Evolutionary conservation across 1,284 basidiomycete species (phyloP).

Genomic region (Irpex rosettiformis): DNA sequence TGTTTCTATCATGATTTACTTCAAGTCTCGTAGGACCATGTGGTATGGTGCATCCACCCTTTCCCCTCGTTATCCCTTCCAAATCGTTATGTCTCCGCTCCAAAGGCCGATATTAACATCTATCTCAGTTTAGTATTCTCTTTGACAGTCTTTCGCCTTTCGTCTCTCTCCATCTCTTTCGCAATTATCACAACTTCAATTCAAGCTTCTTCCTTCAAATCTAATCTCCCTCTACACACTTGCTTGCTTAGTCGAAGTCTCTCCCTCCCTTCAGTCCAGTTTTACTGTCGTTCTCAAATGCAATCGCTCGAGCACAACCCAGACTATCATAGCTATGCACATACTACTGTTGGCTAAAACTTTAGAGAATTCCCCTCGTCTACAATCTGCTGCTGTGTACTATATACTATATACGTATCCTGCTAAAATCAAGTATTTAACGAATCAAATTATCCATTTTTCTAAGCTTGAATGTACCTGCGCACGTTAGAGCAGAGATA

Average conservation of each 20-base stretch:
- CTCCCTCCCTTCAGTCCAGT: background rate
- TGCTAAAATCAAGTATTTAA: too few relatives aligned
- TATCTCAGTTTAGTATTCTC: constrained; percentile 17
- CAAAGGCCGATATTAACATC: background rate
- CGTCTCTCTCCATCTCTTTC: constrained; percentile 23
- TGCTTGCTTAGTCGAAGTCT: background rate
- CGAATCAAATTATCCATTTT: too few relatives aligned
- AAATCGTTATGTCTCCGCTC: too few relatives aligned
- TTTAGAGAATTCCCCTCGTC: too few relatives aligned
- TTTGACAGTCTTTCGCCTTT: constrained; percentile 31
- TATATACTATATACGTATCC: too few relatives aligned
- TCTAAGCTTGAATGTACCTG: too few relatives aligned
- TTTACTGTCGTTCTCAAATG: too few relatives aligned
- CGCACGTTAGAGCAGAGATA: too few relatives aligned
- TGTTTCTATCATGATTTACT: constrained; percentile 5
- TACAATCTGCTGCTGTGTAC: too few relatives aligned
- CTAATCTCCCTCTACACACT: background rate
- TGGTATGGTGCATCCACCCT: constrained; percentile 14
- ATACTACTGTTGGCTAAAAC: too few relatives aligned
- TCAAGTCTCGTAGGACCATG: constrained; percentile 12
- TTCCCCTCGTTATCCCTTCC: constrained; percentile 7
- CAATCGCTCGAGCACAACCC: too few relatives aligned
- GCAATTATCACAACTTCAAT: constrained; percentile 8
- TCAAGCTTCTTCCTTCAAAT: background rate
- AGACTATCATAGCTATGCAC: too few relatives aligned